Evolutionary conservation across 1,284 basidiomycete species (phyloP), one percentile per base, ranked within the genome.

Genomic region (Neotropicomus parvogracilis): DNA sequence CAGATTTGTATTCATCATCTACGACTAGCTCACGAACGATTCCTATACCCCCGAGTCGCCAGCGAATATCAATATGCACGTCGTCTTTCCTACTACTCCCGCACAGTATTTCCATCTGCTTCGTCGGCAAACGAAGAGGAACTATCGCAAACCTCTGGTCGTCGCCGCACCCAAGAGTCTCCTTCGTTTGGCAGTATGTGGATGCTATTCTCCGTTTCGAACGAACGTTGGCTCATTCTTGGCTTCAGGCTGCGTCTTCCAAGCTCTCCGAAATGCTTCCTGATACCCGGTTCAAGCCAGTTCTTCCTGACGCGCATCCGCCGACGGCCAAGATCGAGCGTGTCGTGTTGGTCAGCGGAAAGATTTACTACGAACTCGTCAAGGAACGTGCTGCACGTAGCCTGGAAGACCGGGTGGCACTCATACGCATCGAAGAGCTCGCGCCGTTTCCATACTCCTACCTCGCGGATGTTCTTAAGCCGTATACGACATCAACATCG

Each of bases 91-190:
- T 0, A 94, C 91, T 11, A 48, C 46, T 3, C 6, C 46, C 2
- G 40, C 40, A 2, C 46, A 48, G 17, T 45, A 48, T 20, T 48
- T 48, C 35, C 46, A 48, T 38, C 40, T 48, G 1, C 73, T 95
- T 20, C 74, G 92, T 40, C 75, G 91, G 36, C 92, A 95, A 65
- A 79, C 94, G 66, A 74, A 77, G 60, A 75, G 91, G 32, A 91
- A 92, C 57, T 94, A 84, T 69, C 77, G 92, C 49, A 92, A 91
- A 64, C 91, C 91, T 0, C 72, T 94, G 38, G 74, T 94, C 31
- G 79, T 94, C 9, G 88, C 88, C 13, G 85, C 80, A 5, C 92
- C 92, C 0, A 95, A 95, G 62, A 86, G 82, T 2, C 71, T 94
- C 10, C 72, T 95, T 8, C 79, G 92, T 24, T 75, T 90, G 27